These are phyloP conservation scores for Herpotrichia juniperi DNA, from an alignment of 2,329 filamentous ascomycete genomes.

Conservation along the genomic window DNA sequence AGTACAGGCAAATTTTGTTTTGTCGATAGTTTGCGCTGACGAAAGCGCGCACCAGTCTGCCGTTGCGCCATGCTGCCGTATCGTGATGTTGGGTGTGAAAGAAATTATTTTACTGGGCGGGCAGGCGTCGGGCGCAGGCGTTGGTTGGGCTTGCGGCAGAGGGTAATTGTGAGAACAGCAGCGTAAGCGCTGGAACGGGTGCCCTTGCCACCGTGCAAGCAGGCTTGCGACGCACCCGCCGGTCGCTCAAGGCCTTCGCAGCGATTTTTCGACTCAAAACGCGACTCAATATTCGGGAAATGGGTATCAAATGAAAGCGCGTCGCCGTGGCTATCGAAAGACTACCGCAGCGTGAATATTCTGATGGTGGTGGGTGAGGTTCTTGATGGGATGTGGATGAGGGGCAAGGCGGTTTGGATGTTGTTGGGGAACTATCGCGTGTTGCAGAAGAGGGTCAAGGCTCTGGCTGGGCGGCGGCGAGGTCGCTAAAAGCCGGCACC, in stretches of 20 bases:
- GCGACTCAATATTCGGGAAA: constrained; percentile 9
- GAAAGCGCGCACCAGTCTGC: constrained; percentile 63
- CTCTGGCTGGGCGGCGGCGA: neutral
- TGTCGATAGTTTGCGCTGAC: constrained; percentile 89
- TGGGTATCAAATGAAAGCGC: constrained; percentile 8
- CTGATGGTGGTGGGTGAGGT: constrained; percentile 10
- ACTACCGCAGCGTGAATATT: constrained; percentile 6
- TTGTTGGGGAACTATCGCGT: neutral
- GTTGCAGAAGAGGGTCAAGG: constrained; percentile 1
- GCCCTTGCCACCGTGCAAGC: neutral
- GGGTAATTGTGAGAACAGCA: constrained; percentile 1
- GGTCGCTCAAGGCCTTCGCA: neutral
- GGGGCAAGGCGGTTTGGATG: constrained; percentile 5
- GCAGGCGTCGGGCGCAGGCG: neutral
- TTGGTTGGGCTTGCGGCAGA: constrained; percentile 4
- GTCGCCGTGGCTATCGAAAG: neutral
- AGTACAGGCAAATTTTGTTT: constrained; percentile 88
- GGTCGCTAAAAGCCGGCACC: neutral
- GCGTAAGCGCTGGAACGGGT: constrained; percentile 1
- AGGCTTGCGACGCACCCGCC: neutral
- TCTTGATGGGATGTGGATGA: constrained; percentile 7
- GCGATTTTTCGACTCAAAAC: constrained; percentile 6
- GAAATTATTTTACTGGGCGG: neutral
- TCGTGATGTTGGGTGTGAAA: constrained; percentile 1
- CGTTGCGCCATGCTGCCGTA: constrained; percentile 42